Evolutionary conservation across 1,284 basidiomycete species (phyloP), one percentile per base, ranked within the genome.

Genomic region (Malassezia arunalokei): DNA sequence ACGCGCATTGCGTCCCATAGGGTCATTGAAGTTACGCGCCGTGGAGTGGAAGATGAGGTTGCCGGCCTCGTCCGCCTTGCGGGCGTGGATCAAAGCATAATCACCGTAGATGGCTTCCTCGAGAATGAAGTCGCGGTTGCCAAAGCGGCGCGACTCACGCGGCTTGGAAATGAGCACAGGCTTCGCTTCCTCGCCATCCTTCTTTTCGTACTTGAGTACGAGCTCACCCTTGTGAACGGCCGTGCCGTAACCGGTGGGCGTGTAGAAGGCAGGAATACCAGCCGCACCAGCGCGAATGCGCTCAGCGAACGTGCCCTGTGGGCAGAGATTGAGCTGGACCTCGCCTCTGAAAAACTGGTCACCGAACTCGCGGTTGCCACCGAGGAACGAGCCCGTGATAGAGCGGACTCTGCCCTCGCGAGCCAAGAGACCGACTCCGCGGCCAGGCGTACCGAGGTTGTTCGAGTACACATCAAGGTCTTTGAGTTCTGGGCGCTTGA

Each of bases 181-280:
- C 43, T 15, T 30, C n/a, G 31, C 14, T 2, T 9, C n/a, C 15
- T 9, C 11, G 32, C 17, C 31, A 30, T 31, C 24, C 43, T 20
- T 41, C 43, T 47, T 47, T 51, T 64, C 63, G 66, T 76, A 76
- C 35, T 63, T 49, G 40, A 71, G 70, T 3, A 75, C 68, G 31
- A 77, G 68, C 11, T 72, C 71, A 8, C 76, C 76, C 0, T 70
- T 73, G 58, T 76, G 70, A 0, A 77, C 71, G 6, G 68, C 66
- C 0, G 76, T 77, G 8, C 74, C 74, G 53, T 60, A 63, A 1
- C 91, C 92, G 3, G 90, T 94, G 5, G 90, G 87, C 5, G 90
- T 96, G 76, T 80, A 98, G 78, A 98, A 91, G 8, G 87, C 91
- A 6, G 92, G 92, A 63, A 94, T 91, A 51, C 92, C 92, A 20